Base-by-base conservation (phyloP, 805 yeast genomes). In the Saturnispora halmiae region DNA sequence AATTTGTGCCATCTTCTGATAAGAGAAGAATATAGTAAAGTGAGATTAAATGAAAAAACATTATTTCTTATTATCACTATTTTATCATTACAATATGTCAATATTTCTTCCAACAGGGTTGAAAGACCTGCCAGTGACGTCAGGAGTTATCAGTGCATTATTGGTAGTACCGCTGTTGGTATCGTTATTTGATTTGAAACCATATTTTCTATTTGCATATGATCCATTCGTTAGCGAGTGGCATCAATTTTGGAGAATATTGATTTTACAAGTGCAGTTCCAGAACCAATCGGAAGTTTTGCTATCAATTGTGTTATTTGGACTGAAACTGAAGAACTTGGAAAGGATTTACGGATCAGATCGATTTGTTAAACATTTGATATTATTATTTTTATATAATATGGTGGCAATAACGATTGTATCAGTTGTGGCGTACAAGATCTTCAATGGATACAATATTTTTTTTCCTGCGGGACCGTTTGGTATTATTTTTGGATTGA, bases 211-310 rank as follows among this genome's bases (percentile, higher is more conserved):
- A 5, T 58, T 73, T 16, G 53, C 68, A 9, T 64, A 70, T 36
- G 71, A 66, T 44, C 86, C 86, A 2, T 75, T 69, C 50, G 63
- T 79, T 8, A 50, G 66, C 2, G 64, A 69, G 43, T 77, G 78
- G 61, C 40, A 54, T 10, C 86, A 79, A 47, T 77, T 67, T 51
- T 78, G 80, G 73, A 59, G 84, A 39, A 52, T 73, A 7, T 34
- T 66, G 6, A 53, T 68, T 6, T 69, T 65, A 48, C 84, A 76
- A 51, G 21, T 72, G 10, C 61, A 72, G n/a, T 72, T 73, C 38
- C 63, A 73, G 33, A 77, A 74, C 51, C 82, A 77, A 52, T 69
- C 79, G 4, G 82, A 79, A 55, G 73, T 69, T 43, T 42, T 73
- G 16, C 47, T 75, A 3, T 52, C 67, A 2, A 52, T 69, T 9